Evolutionary conservation across 345 rosid species (phyloP).

Genomic region (Euphorbia peplus): DNA sequence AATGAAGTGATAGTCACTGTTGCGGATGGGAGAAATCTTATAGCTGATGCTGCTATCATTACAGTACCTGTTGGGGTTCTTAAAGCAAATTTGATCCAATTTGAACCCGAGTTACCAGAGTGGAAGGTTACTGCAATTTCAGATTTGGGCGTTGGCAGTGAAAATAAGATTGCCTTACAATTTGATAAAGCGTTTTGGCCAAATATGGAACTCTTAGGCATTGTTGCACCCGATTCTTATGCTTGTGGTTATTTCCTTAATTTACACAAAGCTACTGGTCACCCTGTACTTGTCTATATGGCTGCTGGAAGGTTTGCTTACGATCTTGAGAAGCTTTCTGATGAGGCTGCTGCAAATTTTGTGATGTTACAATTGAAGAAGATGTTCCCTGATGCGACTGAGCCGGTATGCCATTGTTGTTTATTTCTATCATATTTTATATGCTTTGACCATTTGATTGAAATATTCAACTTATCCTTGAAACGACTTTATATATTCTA

Average conservation of each 20-base stretch:
- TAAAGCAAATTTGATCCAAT: constrained; percentile 72
- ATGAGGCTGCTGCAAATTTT: constrained; percentile 55
- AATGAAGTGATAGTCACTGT: constrained; percentile 58
- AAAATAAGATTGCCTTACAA: constrained; percentile 71
- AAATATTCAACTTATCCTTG: background rate
- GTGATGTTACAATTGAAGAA: constrained; percentile 77
- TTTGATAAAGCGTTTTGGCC: constrained; percentile 79
- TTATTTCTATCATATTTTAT: background rate
- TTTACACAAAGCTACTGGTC: constrained; percentile 82
- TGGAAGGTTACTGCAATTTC: constrained; percentile 81
- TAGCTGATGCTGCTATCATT: constrained; percentile 73
- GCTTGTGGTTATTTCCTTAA: constrained; percentile 85
- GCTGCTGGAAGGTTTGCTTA: constrained; percentile 74
- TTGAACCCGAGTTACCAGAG: constrained; percentile 76
- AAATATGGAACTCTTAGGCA: constrained; percentile 69
- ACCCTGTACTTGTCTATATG: constrained; percentile 85
- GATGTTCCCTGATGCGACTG: constrained; percentile 79
- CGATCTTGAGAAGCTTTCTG: constrained; percentile 67
- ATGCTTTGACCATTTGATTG: background rate
- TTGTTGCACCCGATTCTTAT: constrained; percentile 67
- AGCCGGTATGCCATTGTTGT: constrained; percentile 42
- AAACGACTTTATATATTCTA: background rate
- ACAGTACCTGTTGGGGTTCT: constrained; percentile 82
- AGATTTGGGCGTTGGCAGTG: constrained; percentile 76
- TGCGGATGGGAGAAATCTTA: constrained; percentile 52